Conservation (phyloP, 176 grass and related monocot species). For the Zizania latifolia region DNA sequence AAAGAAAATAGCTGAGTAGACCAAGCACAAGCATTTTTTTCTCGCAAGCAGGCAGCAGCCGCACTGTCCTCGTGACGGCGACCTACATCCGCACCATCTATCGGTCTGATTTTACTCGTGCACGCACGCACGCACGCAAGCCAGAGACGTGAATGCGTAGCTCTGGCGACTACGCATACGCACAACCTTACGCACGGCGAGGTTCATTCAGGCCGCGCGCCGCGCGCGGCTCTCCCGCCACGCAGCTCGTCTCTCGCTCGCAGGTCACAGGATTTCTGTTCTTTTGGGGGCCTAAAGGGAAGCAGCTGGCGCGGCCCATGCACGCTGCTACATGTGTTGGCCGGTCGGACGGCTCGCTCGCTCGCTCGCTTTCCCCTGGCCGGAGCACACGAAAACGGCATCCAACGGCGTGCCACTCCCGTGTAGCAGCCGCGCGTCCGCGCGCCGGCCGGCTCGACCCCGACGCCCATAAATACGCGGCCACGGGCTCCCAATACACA, state of each 20-base stretch:
- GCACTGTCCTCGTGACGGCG: background rate
- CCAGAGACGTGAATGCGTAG: background rate
- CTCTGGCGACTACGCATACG: background rate
- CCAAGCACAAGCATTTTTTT: background rate
- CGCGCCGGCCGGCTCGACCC: background rate
- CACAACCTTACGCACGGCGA: background rate
- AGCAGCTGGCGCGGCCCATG: conserved; percentile 34
- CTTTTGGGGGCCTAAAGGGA: background rate
- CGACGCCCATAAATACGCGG: conserved; percentile 34
- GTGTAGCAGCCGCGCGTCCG: background rate
- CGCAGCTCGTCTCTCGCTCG: too few species aligned
- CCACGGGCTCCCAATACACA: background rate
- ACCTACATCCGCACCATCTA: background rate
- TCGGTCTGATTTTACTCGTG: background rate
- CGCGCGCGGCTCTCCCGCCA: too few species aligned
- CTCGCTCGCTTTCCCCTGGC: background rate
- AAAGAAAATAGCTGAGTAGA: background rate
- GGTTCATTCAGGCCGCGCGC: background rate
- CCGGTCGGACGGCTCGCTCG: background rate
- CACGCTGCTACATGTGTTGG: conserved; percentile 34
- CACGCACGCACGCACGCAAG: background rate
- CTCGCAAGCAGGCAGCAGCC: background rate
- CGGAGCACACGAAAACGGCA: conserved; percentile 33
- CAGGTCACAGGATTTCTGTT: conserved; percentile 17
- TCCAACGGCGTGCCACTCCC: background rate